phyloP scores from a whole-genome alignment of 2,329 filamentous ascomycete species.

The Fusarium albidum region DNA sequence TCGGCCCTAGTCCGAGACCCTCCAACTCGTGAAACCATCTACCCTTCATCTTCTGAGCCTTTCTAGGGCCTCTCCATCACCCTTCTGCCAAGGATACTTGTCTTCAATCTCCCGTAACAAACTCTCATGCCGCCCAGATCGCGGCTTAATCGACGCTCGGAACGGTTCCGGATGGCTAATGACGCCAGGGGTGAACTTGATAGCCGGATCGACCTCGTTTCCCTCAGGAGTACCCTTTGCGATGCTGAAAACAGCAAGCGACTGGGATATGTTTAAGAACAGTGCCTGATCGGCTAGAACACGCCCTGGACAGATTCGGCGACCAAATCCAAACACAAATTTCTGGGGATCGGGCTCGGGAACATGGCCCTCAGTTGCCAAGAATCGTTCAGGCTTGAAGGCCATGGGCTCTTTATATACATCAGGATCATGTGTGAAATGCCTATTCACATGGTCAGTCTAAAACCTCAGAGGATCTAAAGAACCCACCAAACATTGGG shows the following conservation, averaged over 20 bases:
- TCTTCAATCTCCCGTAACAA: too few species aligned
- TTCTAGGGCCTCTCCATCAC: too few species aligned
- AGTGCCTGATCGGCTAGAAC: constrained; percentile 43
- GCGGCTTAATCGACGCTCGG: too few species aligned
- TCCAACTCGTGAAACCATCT: too few species aligned
- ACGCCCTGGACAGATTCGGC: constrained; percentile 46
- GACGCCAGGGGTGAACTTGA: constrained; percentile 18
- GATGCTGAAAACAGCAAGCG: constrained; percentile 56
- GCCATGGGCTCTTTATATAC: constrained; percentile 55
- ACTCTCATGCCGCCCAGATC: too few species aligned
- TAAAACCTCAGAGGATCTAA: too few species aligned
- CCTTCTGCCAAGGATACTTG: too few species aligned
- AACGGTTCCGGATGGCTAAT: constrained; percentile 15
- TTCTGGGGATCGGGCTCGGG: constrained; percentile 39
- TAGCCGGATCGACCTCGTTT: constrained; percentile 40
- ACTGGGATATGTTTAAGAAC: constrained; percentile 48
- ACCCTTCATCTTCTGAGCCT: too few species aligned
- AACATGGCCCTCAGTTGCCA: constrained; percentile 11
- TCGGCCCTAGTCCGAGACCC: too few species aligned
- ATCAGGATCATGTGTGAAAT: neutral
- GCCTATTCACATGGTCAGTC: too few species aligned
- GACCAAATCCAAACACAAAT: constrained; percentile 47
- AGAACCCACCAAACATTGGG: constrained; percentile 26
- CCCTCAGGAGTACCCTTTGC: constrained; percentile 42
- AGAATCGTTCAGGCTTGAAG: constrained; percentile 43